Evolutionary conservation across 768 basidiomycete species (phyloP).

Genomic region (Termitomyces sp.): DNA sequence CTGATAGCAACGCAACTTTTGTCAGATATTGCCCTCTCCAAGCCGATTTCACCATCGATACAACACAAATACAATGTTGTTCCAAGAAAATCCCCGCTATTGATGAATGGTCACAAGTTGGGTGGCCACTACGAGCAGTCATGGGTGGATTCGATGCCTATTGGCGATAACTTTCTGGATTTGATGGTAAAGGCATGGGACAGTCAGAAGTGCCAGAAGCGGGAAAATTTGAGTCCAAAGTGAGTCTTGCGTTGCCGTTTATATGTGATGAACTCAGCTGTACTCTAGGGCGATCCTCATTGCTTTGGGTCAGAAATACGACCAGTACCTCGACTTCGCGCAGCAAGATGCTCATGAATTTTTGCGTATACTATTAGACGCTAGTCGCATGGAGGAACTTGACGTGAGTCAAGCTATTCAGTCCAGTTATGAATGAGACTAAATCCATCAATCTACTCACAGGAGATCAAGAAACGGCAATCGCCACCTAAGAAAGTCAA

Average conservation of each 20-base stretch:
- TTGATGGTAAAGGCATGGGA: constrained; percentile 62
- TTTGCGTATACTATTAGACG: constrained; percentile 82
- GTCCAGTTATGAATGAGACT: not conserved
- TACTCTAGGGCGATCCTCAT: constrained; percentile 50
- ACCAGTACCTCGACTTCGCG: constrained; percentile 91
- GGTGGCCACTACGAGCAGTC: constrained; percentile 46
- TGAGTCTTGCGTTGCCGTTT: constrained; percentile 27
- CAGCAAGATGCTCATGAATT: constrained; percentile 98
- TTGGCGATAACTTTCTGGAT: constrained; percentile 63
- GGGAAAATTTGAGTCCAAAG: constrained; percentile 62
- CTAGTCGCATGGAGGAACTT: constrained; percentile 91
- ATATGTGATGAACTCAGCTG: not conserved
- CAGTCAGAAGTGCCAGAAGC: constrained; percentile 44
- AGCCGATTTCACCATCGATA: constrained; percentile 36
- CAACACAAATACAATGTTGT: constrained; percentile 35
- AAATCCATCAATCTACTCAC: constrained; percentile 1
- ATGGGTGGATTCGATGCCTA: constrained; percentile 58
- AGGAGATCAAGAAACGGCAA: constrained; percentile 78
- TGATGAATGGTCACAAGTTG: constrained; percentile 61
- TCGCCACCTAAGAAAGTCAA: constrained; percentile 35
- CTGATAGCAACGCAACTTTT: constrained; percentile 63
- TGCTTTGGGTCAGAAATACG: constrained; percentile 77
- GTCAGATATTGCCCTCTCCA: constrained; percentile 51
- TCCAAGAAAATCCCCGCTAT: constrained; percentile 55
- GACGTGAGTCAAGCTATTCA: constrained; percentile 49